Base-by-base conservation (phyloP, 164 flowering plant genomes). In the Vitis rotundifolia region DNA sequence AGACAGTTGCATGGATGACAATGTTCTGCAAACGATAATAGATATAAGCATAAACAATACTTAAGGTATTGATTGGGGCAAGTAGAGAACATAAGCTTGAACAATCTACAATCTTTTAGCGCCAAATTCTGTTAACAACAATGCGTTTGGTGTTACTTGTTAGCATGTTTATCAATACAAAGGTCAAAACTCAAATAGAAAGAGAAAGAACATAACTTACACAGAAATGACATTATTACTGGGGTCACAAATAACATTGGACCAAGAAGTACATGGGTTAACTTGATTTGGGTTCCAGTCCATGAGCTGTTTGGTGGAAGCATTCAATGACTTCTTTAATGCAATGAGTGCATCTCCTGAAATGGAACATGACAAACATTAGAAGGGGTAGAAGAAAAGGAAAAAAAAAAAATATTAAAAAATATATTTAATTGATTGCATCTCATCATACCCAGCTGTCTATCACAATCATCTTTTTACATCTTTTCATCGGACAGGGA, bases 261-360 rank as follows among this genome's bases (percentile, higher is more conserved):
- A 69, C 99, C 97, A 92, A n/a, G n/a, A n/a, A 76, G 95, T 86
- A 80, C 99, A 94, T 48, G 99, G 99, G 61, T 81, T 91, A 64
- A 92, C 97, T 82, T 64, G 90, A 80, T 86, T 76, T 22, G 26
- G 80, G 68, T 91, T 88, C 99, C 99, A 94, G 75, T 94, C 91
- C 22, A 61, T 1, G 22, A 94, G 93, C 82, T 86, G 92, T 77
- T 28, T 28, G 13, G 31, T 11, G 31, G 91, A 75, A 75, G 83
- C 91, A 73, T 80, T 87, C 53, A 94, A 63, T 44, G 97, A 85
- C 49, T 0, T 62, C 79, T 57, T 92, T 80, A 94, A 77, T 47
- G 87, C 81, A 76, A 7, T 72, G 7, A 94, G 80, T 13, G 94
- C 97, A 77, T 87, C 88, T 49, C 91, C 99, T 92, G 87, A 66